These are phyloP conservation scores for Lasiodiplodia gonubiensis DNA, from an alignment of 2,329 filamentous ascomycete genomes.

Conservation along the genomic window DNA sequence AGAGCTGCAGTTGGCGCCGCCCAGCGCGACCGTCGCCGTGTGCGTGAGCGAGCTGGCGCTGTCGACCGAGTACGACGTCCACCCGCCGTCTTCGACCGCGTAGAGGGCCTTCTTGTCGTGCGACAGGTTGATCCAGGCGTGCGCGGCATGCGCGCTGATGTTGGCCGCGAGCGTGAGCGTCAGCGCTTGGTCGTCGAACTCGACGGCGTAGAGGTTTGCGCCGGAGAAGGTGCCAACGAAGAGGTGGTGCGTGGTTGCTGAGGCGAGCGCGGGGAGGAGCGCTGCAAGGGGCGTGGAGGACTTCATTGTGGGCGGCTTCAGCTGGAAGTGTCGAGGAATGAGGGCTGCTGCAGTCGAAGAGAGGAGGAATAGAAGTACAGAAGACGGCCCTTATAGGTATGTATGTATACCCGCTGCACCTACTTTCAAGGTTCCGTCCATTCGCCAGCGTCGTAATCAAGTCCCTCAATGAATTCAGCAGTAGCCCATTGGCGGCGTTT, in stretches of 20 bases:
- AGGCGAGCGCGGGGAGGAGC: slow-evolving; percentile 9
- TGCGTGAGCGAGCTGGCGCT: slow-evolving; percentile 16
- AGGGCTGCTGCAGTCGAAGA: neutral
- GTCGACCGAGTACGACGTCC: slow-evolving; percentile 24
- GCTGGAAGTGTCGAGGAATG: too few relatives aligned
- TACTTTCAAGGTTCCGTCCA: neutral
- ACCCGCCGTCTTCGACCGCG: slow-evolving; percentile 20
- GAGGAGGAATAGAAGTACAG: neutral
- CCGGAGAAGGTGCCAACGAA: slow-evolving; percentile 27
- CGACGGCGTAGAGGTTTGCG: slow-evolving; percentile 24
- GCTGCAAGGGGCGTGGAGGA: neutral
- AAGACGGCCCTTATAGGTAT: neutral
- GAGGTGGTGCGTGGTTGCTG: slow-evolving; percentile 25
- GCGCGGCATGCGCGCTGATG: slow-evolving; percentile 25
- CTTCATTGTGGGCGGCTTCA: neutral
- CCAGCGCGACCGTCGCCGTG: neutral
- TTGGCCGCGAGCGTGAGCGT: slow-evolving; percentile 25
- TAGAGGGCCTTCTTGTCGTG: slow-evolving; percentile 27
- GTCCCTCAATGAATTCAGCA: neutral
- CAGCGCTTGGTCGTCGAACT: slow-evolving; percentile 24
- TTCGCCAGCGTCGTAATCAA: slow-evolving; percentile 6
- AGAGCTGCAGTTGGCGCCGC: slow-evolving; percentile 8
- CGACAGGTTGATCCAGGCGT: slow-evolving; percentile 27
- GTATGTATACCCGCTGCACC: neutral
- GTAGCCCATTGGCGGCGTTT: neutral